Evolutionary conservation across 1,284 basidiomycete genomes (phyloP), one percentile per base, ranked within the genome.

Genomic region (Porphyrellus sp.): DNA sequence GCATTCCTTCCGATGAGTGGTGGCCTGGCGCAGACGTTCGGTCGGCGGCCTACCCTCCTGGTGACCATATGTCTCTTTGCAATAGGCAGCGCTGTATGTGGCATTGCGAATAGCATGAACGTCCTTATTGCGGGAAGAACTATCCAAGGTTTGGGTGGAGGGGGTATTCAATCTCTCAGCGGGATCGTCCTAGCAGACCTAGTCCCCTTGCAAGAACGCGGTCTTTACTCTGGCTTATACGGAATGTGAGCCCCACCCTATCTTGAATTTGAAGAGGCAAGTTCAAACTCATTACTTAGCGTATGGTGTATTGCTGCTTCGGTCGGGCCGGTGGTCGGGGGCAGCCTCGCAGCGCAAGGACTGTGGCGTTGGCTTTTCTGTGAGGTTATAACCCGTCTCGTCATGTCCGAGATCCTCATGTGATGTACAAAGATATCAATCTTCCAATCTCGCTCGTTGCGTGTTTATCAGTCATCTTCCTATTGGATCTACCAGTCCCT

Each of bases 301-400:
- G 41, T 16, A 1, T 58, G 59, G 58, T 46, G 54, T 43, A 20
- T 59, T 21, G 59, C 58, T 6, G 55, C 55, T 15, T 55, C 67
- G 16, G 55, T 73, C 18, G 67, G 69, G 0, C 68, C 74, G 7
- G 55, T 74, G 0, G 54, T 76, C 5, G 74, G 70, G 1, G 75
- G 75, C 3, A 65, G 63, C 11, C 68, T 77, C 5, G 68, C 70
- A 0, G 54, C 64, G n/a, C 59, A 56, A 3, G 67, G 69, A 9
- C 59, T 69, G 35, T 77, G 75, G 75, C 59, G 73, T 5, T 75
- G 72, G 72, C 61, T 76, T 28, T 77, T 77, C 52, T 76, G 59
- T 68, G 16, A 47, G 62, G 13, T 16, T n/a, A 4, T 15, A 21
- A n/a, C n/a, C n/a, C n/a, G 20, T 23, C 20, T 23, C 11, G 11